These are phyloP conservation scores for Pelargonium fulgidum DNA, from an alignment of 441 rosid species.

Conservation along the genomic window DNA sequence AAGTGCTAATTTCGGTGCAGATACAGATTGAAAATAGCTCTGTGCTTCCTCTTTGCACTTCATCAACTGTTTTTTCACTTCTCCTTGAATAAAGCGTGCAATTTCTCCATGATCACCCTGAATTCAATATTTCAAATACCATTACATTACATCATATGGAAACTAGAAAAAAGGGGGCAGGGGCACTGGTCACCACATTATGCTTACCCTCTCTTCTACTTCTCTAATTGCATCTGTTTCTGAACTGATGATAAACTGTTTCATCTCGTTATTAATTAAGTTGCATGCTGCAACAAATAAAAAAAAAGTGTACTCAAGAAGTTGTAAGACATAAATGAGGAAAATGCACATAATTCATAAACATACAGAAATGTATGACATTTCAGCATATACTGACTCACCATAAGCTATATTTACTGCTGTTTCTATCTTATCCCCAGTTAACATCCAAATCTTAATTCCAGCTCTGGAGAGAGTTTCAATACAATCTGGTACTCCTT, in stretches of 20 bases:
- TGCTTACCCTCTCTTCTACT: slow-evolving; percentile 84
- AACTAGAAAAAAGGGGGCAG: slow-evolving; percentile 11
- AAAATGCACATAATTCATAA: slow-evolving; percentile 13
- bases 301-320: slow-evolving; percentile 20
- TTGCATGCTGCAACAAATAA: slow-evolving; percentile 56
- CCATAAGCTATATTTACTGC: slow-evolving; percentile 99
- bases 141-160: background rate
- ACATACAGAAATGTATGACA: slow-evolving; percentile 11
- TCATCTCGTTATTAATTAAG: slow-evolving; percentile 78
- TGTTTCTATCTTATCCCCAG: slow-evolving; percentile 99
- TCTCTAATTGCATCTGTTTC: slow-evolving; percentile 85
- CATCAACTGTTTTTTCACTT: slow-evolving; percentile 67
- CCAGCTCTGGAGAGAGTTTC: slow-evolving; percentile 98
- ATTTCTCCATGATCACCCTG: slow-evolving; percentile 74
- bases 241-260: slow-evolving; percentile 66
- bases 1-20: slow-evolving; percentile 84
- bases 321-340: slow-evolving; percentile 12
- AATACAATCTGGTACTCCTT: slow-evolving; percentile 96
- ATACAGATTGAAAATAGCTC: slow-evolving; percentile 38
- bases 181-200: slow-evolving; percentile 10
- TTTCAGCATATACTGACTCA: slow-evolving; percentile 26
- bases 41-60: slow-evolving; percentile 86
- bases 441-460: slow-evolving; percentile 96
- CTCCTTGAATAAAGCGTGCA: slow-evolving; percentile 82
- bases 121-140: slow-evolving; percentile 17